Base-by-base conservation (phyloP, 257 asterid genomes). In the Solanum sitiens region DNA sequence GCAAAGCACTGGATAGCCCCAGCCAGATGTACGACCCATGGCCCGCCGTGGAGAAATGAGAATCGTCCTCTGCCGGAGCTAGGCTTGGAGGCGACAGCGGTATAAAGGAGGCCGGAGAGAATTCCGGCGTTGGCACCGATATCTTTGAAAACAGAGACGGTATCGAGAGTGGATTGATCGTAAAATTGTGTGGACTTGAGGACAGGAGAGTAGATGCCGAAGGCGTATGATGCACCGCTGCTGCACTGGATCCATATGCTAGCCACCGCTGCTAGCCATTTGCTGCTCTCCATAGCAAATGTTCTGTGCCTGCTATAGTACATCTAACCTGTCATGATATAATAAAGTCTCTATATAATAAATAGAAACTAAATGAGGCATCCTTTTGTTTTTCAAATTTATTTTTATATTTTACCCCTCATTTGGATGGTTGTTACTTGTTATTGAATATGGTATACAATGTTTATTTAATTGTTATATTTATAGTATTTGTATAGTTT, bases 171-270 rank as follows among this genome's bases (percentile, higher is more conserved):
- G 12, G 99, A 95, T 77, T 97, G 99, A 63, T 91, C 90, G 87
- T 95, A 97, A 21, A 89, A 89, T 88, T 95, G 99, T 74, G 92
- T 90, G 88, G 98, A 93, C 90, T 97, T 95, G 5, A 95, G 76
- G 90, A 90, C 21, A 0, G 95, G 88, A 25, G 99, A 95, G 91
- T 97, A 97, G 93, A 97, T 93, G 33, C 93, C 94, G 92, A 97
- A 95, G 86, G 99, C 91, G 96, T 97, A 97, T 71, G 96, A 95
- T 3, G 98, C 94, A 50, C 99, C 99, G 89, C 93, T 88, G 93
- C 96, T 94, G 92, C 94, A 94, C 91, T 97, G 99, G 86, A 97
- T 93, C 99, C 97, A 95, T 86, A 95, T 93, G 92, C 99, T 93
- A 71, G 98, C 97, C 59, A 89, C 92, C 8, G 98, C 89, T 8